phyloP scores from a whole-genome alignment of 2,329 filamentous ascomycete species.

The Cadophora luteo-olivacea region DNA sequence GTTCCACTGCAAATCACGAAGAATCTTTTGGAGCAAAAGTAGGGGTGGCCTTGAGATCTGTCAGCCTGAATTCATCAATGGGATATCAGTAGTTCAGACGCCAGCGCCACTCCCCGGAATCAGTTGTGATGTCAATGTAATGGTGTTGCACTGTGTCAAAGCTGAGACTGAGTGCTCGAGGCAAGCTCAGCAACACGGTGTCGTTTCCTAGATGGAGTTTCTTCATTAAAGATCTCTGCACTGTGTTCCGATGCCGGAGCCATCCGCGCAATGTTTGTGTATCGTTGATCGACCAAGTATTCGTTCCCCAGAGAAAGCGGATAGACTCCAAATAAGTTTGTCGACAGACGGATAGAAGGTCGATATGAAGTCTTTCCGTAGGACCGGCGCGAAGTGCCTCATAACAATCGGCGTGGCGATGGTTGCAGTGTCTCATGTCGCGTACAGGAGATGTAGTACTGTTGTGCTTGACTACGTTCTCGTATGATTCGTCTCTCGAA shows the following conservation, averaged over 20 bases:
- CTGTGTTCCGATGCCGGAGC: neutral
- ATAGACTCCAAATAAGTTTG: slow-evolving; percentile 2
- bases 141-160: neutral
- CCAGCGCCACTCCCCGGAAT: neutral
- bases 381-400: neutral
- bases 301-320: neutral
- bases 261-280: neutral
- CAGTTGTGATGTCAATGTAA: slow-evolving; percentile 11
- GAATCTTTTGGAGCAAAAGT: neutral
- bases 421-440: neutral
- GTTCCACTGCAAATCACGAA: slow-evolving; percentile 7
- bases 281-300: slow-evolving; percentile 9
- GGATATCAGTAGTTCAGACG: neutral
- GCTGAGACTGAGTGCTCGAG: neutral
- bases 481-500: neutral
- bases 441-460: neutral
- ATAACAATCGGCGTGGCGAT: neutral
- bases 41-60: neutral
- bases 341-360: slow-evolving; percentile 1
- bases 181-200: neutral
- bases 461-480: neutral
- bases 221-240: slow-evolving; percentile 2
- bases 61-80: neutral
- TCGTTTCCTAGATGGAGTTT: neutral
- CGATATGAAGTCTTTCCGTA: neutral